Evolutionary conservation across 1,284 basidiomycete species (phyloP), one percentile per base, ranked within the genome.

Genomic region (Gymnopus androsaceus): DNA sequence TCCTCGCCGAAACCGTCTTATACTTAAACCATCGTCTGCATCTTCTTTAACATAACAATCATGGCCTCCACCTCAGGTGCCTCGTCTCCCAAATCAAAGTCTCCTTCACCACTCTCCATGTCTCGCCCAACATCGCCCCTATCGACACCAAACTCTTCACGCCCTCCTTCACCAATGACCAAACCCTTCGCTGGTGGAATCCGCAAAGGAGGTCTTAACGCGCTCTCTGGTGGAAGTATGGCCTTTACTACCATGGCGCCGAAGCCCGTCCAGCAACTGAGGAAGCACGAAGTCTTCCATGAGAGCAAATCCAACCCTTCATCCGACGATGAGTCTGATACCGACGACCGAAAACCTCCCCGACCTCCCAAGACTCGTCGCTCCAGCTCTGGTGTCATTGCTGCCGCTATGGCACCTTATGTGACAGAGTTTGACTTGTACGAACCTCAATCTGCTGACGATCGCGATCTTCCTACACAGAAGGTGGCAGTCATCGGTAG

Each of bases 401-500:
- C 57, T 31, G 61, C 52, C 15, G 59, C 61, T 3, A 62, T 62
- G 61, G 59, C 56, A 3, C 61, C 61, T 44, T 62, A 58, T 44
- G 57, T 62, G 8, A 62, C 59, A 9, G 59, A 62, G 46, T 62
- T 62, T 30, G 61, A 62, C 23, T 54, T 57, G 17, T 62, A 56
- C 48, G 59, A 60, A 47, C 61, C 61, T 30, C 48, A 55, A 37
- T 23, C 45, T 27, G 46, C 57, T 23, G 59, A 62, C 42, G 61
- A 54, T 25, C 37, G 40, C 17, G 30, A 46, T 15, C 44, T 56
- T 17, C 56, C 54, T 23, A 51, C 46, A 12, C 59, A 63, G 36
- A 63, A 61, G 36, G 42, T 63, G 34, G 61, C 61, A 8, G 42
- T 63, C 34, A 33, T 63, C 6, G 61, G 61, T 19, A 61, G 59